Conservation (phyloP, 345 rosid species). For the Lepidium didymum region DNA sequence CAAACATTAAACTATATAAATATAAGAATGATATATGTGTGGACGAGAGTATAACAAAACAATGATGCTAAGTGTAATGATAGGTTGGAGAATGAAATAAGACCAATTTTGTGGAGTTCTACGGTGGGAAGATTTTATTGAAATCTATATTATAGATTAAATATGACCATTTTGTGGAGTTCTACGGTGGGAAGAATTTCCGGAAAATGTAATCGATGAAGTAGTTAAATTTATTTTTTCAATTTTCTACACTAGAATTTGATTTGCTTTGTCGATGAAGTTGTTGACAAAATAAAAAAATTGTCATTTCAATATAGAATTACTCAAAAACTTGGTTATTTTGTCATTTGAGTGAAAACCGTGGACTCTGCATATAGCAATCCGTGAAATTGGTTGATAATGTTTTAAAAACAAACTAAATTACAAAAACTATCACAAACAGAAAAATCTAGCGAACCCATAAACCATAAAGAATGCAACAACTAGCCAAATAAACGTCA, state of each 20-base stretch:
- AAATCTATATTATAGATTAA: background rate
- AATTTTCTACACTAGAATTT: no score
- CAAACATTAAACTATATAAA: background rate
- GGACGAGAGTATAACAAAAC: background rate
- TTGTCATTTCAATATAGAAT: background rate
- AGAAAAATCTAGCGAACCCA: conserved; percentile 2
- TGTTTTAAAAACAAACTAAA: background rate
- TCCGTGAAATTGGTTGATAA: background rate
- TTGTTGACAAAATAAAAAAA: no score
- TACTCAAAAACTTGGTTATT: background rate
- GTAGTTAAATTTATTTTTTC: no score
- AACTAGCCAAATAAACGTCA: conserved; percentile 1
- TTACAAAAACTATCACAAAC: background rate
- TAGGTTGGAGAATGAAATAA: background rate
- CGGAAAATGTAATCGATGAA: no score
- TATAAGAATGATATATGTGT: background rate
- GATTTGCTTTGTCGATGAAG: no score
- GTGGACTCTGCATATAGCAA: background rate
- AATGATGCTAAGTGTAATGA: background rate
- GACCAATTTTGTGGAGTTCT: background rate
- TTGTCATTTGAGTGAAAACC: no score
- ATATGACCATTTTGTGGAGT: no score
- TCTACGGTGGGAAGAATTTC: no score
- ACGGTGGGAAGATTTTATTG: background rate
- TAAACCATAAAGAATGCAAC: background rate